Evolutionary conservation across 345 rosid species (phyloP), one percentile per base, ranked within the genome.

Genomic region (Lagerstroemia speciosa): DNA sequence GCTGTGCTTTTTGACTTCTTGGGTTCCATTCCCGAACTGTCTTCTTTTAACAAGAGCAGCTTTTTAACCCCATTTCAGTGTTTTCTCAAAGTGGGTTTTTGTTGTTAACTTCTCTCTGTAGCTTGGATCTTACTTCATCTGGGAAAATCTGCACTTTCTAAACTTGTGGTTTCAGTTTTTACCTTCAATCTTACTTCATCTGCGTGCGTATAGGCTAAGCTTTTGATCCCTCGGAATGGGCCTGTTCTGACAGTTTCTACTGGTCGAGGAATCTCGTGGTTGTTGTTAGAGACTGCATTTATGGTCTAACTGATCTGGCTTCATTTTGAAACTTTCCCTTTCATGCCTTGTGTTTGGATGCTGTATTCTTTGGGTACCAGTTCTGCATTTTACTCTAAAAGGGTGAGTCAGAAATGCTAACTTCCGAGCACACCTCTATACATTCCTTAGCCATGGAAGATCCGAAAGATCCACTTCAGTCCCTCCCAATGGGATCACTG

Each of bases 401-500:
- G 73, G 86, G 66, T 78, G 17, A 40, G 78, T 78, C 26, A 24
- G 60, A 8, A 53, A 30, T 58, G 63, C 15, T 58, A 30, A 75
- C 80, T 43, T 68, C 72, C 76, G 71, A 75, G 69, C 79, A 70
- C 65, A 26, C 27, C 41, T 84, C 76, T 77, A 76, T 58, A 34
- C 29, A 78, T 77, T 73, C 77, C 10, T 65, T 69, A 69, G 69
- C 80, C 71, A 14, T 62, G 17, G 79, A 69, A 34, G 41, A 83
- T 65, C 77, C 52, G 66, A 64, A 64, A 52, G 78, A 32, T 52
- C 69, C 72, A 24, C 34, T 78, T 58, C 40, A 34, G 36, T 74
- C 84, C 65, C 71, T 73, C 58, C 76, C 71, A 48, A 67, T 78
- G 79, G 81, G 31, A 74, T 74, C 85, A 46, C 72, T 62, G 45